A percentile compares a stretch with the other conserved stretches of the same genome.
Evolutionary conservation across 2,329 filamentous ascomycete genomes (phyloP).

Genomic region (Aspergillus viridinutans): DNA sequence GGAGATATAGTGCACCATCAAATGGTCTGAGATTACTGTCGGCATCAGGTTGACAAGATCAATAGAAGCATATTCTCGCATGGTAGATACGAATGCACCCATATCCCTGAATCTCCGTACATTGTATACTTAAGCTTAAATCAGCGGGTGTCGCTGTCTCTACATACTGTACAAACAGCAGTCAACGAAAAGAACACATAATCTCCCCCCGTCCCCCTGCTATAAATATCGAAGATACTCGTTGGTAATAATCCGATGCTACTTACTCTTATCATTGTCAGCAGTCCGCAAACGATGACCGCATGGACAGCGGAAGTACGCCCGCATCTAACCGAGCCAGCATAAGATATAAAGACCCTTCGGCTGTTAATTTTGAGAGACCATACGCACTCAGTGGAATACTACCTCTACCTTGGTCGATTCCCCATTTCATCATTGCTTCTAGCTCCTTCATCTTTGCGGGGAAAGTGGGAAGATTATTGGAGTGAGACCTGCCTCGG

Average conservation of each 20-base stretch:
- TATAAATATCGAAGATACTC: neutral
- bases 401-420: neutral
- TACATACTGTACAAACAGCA: neutral
- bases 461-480: neutral
- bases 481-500: conserved; percentile 7
- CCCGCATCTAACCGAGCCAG: neutral
- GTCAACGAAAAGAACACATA: neutral
- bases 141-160: neutral
- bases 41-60: neutral
- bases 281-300: neutral
- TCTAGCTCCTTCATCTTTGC: neutral
- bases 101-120: neutral
- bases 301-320: neutral
- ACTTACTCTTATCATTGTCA: neutral
- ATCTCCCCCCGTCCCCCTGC: neutral
- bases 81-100: neutral
- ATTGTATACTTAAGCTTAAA: neutral
- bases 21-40: neutral
- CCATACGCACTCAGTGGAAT: neutral
- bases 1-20: neutral
- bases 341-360: neutral
- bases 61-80: neutral
- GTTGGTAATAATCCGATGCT: neutral
- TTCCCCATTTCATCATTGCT: neutral
- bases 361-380: neutral